These are phyloP conservation scores for Capsicum baccatum DNA, from an alignment of 257 asterid species.

Conservation along the genomic window DNA sequence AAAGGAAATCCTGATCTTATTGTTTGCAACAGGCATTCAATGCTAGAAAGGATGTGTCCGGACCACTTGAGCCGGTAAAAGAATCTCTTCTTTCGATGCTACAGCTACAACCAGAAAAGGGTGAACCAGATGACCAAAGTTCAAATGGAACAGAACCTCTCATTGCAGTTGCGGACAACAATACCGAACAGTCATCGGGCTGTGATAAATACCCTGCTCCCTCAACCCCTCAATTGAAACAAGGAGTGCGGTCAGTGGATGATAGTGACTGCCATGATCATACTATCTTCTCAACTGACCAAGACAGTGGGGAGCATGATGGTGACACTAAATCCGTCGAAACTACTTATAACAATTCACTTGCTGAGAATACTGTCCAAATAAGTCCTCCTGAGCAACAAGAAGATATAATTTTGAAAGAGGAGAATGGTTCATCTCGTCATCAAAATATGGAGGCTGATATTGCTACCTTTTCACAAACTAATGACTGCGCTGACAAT, in stretches of 20 bases:
- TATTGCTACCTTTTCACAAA: constrained; percentile 15
- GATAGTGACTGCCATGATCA: constrained; percentile 49
- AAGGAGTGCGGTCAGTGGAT: constrained; percentile 42
- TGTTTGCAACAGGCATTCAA: constrained; percentile 55
- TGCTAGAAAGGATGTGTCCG: constrained; percentile 43
- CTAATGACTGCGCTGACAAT: constrained; percentile 31
- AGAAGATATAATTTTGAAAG: constrained; percentile 31
- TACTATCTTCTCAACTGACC: constrained; percentile 40
- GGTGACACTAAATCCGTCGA: constrained; percentile 60
- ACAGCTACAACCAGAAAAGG: constrained; percentile 34
- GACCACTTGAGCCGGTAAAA: constrained; percentile 47
- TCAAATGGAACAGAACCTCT: constrained; percentile 30
- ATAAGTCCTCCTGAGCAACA: constrained; percentile 19
- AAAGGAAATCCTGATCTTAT: constrained; percentile 32
- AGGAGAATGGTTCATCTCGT: constrained; percentile 43
- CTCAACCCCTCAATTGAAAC: constrained; percentile 57
- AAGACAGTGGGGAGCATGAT: constrained; percentile 44
- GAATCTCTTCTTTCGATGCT: constrained; percentile 46
- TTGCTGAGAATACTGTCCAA: constrained; percentile 36
- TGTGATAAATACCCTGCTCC: constrained; percentile 57
- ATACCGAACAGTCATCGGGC: constrained; percentile 35
- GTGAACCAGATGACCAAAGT: constrained; percentile 26
- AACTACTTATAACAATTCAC: constrained; percentile 45
- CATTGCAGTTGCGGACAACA: constrained; percentile 25
- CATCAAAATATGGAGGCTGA: constrained; percentile 26